These are phyloP conservation scores for Lactarius quietus DNA, from an alignment of 768 basidiomycete genomes.

Conservation along the genomic window DNA sequence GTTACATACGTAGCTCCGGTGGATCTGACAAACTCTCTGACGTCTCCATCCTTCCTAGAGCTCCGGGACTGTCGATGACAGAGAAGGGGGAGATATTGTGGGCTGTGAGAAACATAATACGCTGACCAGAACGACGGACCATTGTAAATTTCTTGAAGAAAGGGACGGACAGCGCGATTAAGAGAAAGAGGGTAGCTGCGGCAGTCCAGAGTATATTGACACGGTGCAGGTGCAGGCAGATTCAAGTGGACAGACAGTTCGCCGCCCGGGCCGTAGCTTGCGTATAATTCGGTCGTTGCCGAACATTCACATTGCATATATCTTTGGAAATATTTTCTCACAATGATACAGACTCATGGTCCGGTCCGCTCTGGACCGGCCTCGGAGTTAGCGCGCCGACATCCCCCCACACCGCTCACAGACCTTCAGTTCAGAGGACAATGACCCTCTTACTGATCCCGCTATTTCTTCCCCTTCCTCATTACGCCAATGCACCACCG, in stretches of 20 bases:
- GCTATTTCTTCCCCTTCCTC: constrained; percentile 44
- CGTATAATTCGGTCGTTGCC: background rate
- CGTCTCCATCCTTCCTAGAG: constrained; percentile 19
- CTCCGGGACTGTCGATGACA: constrained; percentile 13
- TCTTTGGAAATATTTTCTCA: too few species aligned
- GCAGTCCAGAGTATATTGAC: background rate
- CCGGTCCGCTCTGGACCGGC: too few species aligned
- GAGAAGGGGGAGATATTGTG: background rate
- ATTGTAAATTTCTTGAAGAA: constrained; percentile 13
- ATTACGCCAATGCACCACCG: constrained; percentile 26
- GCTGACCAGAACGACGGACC: constrained; percentile 6
- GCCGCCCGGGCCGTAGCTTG: background rate
- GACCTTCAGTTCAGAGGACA: constrained; percentile 71
- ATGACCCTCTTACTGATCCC: constrained; percentile 77
- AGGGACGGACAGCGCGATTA: constrained; percentile 8
- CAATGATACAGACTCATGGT: too few species aligned
- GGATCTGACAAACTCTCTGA: constrained; percentile 17
- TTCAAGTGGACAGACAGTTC: background rate
- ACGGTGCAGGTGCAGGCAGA: background rate
- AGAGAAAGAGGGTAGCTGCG: constrained; percentile 7
- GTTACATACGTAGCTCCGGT: constrained; percentile 23
- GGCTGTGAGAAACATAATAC: background rate
- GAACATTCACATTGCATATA: too few species aligned
- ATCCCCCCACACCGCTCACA: constrained; percentile 29
- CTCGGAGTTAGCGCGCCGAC: too few species aligned